phyloP scores from a whole-genome alignment of 345 rosid genomes.

The Eucalyptus pauciflora region DNA sequence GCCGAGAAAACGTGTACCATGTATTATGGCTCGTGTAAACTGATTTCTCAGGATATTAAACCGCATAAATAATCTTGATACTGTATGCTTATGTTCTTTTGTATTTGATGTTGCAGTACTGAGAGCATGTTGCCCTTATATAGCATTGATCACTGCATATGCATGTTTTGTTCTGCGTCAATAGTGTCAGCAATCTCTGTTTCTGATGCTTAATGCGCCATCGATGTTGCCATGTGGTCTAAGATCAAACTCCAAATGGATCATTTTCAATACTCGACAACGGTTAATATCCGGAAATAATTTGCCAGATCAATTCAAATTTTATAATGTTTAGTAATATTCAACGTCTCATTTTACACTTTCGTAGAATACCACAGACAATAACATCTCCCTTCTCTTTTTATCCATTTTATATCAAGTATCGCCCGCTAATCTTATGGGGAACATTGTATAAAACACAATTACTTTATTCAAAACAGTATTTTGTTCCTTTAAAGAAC shows the following conservation, averaged over 20 bases:
- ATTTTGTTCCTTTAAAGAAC: neutral
- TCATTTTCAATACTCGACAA: neutral
- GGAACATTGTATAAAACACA: neutral
- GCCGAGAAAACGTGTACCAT: no score
- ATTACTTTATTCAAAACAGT: neutral
- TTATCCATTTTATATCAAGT: neutral
- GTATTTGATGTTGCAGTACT: neutral
- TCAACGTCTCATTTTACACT: neutral
- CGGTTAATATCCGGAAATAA: no score
- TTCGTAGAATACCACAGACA: neutral
- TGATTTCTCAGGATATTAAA: neutral
- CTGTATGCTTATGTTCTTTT: neutral
- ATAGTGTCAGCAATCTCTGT: neutral
- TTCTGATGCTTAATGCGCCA: neutral
- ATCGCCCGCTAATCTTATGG: neutral
- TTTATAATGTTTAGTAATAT: no score
- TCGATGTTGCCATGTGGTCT: neutral
- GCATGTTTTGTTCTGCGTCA: neutral
- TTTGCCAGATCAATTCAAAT: no score
- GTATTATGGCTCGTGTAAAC: neutral
- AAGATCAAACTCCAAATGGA: neutral
- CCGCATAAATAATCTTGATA: neutral
- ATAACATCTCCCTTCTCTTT: neutral
- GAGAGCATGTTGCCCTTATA: neutral
- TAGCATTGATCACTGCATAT: neutral